A percentile compares a stretch with the other conserved stretches of the same genome.
phyloP scores from a whole-genome alignment of 345 rosid species.

The Isatis tinctoria region DNA sequence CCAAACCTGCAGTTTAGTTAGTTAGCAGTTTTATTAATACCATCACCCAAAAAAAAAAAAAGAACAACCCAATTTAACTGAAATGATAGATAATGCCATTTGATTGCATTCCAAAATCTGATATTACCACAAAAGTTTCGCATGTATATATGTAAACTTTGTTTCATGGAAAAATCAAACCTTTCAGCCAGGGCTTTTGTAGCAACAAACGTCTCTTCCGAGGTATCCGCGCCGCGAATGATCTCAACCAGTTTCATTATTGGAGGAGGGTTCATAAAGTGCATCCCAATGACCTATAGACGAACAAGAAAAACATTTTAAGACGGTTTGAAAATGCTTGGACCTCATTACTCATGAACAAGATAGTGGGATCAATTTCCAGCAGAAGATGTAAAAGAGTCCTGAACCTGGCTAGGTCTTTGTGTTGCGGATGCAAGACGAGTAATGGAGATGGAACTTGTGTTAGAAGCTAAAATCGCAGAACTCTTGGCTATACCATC shows the following conservation, averaged over 20 bases:
- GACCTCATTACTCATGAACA: background rate
- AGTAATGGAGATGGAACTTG: slow-evolving; percentile 89
- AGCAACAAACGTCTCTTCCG: slow-evolving; percentile 58
- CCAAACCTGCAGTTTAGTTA: slow-evolving; percentile 48
- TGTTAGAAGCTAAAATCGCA: slow-evolving; percentile 82
- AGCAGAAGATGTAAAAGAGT: slow-evolving; percentile 9
- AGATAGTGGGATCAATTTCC: background rate
- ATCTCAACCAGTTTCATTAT: slow-evolving; percentile 88
- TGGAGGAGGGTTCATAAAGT: slow-evolving; percentile 98
- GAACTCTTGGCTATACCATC: slow-evolving; percentile 59
- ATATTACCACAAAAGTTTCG: background rate
- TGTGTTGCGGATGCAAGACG: slow-evolving; percentile 72
- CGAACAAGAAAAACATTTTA: background rate
- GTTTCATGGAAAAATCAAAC: slow-evolving; percentile 29
- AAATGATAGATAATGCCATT: background rate
- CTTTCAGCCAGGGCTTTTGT: slow-evolving; percentile 76
- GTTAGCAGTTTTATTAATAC: background rate
- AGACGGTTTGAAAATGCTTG: background rate
- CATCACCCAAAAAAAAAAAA: background rate
- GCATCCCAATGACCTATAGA: slow-evolving; percentile 80
- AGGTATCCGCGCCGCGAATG: slow-evolving; percentile 81
- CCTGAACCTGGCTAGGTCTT: slow-evolving; percentile 66
- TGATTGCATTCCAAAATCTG: background rate
- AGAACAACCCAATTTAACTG: background rate
- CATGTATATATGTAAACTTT: background rate